Evolutionary conservation across 129 eudicot species (phyloP), one percentile per base, ranked within the genome.

Genomic region (Mikania micrantha): DNA sequence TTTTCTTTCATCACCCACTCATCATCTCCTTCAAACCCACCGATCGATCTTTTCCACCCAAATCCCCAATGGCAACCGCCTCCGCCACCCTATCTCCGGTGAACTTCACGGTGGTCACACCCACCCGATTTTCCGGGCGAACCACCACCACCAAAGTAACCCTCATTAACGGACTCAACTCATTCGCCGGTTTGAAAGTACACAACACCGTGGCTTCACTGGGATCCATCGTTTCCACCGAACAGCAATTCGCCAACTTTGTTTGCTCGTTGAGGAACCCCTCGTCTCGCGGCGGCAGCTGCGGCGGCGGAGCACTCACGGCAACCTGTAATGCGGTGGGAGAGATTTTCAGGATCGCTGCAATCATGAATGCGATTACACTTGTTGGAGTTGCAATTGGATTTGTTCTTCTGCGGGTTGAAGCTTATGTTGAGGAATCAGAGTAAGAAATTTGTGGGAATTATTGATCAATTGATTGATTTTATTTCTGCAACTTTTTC

Each of bases 381-480:
- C 96, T 92, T 64, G 84, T 92, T 63, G 98, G 96, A 2, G 99
- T 93, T 44, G 96, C 99, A 1, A 83, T 89, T 71, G 98, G 99
- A 3, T 93, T 93, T 61, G 85, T 84, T 54, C 99, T 93, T n/a
- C 95, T 93, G 1, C 81, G 95, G 39, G 64, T 89, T 27, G 99
- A 93, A 74, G 95, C 96, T 0, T 27, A 70, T 28, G 86, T 93
- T 32, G 98, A 92, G 77, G 99, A 88, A 71, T 44, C 91, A 21
- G 98, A 85, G 77, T 85, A 78, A 82, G 13, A 27, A 24, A 36
- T 21, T 45, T 71, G 29, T 29, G 13, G 25, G 16, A 12, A 24
- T 4, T n/a, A n/a, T n/a, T n/a, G n/a, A n/a, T n/a, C n/a, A n/a
- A n/a, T n/a, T n/a, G n/a, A n/a, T n/a, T n/a, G n/a, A n/a, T n/a